A percentile compares a stretch with the other conserved stretches of the same genome.
Evolutionary conservation across 768 basidiomycete species (phyloP).

Genomic region (Podaxis rugospora): DNA sequence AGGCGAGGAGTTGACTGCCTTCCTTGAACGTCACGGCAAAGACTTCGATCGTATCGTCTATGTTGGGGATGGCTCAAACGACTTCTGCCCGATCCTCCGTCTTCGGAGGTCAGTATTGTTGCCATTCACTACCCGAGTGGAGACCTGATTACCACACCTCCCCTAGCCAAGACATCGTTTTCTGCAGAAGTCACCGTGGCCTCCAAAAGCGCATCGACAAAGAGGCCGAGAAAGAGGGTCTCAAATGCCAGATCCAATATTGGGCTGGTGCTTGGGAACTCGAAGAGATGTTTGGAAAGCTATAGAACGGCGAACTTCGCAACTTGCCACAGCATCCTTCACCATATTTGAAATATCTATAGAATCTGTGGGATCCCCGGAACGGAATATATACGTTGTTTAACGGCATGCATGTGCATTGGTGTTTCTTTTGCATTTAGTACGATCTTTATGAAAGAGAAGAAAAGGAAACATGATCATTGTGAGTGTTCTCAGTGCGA

Average conservation of each 20-base stretch:
- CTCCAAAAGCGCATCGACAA: slow-evolving; percentile 73
- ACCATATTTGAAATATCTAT: background rate
- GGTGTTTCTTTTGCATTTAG: background rate
- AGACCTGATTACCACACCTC: background rate
- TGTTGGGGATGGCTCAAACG: slow-evolving; percentile 92
- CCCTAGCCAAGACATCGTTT: slow-evolving; percentile 72
- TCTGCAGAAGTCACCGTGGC: slow-evolving; percentile 76
- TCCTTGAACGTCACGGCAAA: slow-evolving; percentile 56
- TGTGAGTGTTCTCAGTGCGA: slow-evolving; percentile 1
- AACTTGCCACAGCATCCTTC: too few relatives aligned
- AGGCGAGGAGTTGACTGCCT: slow-evolving; percentile 93
- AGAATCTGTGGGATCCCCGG: background rate
- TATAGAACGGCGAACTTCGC: slow-evolving; percentile 22
- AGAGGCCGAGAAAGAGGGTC: slow-evolving; percentile 60
- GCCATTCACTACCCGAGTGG: background rate
- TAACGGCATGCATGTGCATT: background rate
- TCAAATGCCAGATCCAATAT: slow-evolving; percentile 70
- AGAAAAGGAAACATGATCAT: slow-evolving; percentile 4
- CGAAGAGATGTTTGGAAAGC: slow-evolving; percentile 68
- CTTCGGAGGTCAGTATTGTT: slow-evolving; percentile 56
- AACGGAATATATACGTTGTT: background rate
- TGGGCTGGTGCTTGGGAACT: slow-evolving; percentile 98
- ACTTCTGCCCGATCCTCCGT: slow-evolving; percentile 89
- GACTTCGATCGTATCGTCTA: slow-evolving; percentile 79
- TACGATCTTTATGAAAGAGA: background rate